Conservation (phyloP, 257 asterid genomes). For the Anisodus acutangulus region DNA sequence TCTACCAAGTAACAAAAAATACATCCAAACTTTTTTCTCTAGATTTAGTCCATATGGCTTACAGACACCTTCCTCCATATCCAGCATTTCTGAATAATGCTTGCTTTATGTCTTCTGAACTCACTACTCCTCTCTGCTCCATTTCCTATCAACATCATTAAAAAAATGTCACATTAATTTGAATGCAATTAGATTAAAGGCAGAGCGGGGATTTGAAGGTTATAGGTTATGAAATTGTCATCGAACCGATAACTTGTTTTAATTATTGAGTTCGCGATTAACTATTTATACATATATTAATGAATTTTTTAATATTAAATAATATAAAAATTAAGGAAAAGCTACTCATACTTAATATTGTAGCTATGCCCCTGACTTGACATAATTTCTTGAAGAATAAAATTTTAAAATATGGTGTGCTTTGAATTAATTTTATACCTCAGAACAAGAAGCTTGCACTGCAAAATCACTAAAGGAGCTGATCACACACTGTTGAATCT, state of each 20-base stretch:
- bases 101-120: conserved; percentile 67
- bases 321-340: too few species aligned
- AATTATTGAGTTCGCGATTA: neutral
- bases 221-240: neutral
- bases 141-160: conserved; percentile 47
- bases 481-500: conserved; percentile 72
- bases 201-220: neutral
- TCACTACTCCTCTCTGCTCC: conserved; percentile 50
- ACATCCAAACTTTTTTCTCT: neutral
- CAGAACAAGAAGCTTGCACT: conserved; percentile 72
- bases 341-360: neutral
- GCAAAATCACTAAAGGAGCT: conserved; percentile 75
- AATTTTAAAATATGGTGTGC: neutral
- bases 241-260: neutral
- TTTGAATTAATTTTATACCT: conserved; percentile 34
- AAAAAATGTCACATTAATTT: too few species aligned
- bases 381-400: neutral
- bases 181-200: too few species aligned
- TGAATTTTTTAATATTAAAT: too few species aligned
- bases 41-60: conserved; percentile 24
- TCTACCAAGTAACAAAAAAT: conserved; percentile 18
- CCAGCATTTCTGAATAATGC: conserved; percentile 76
- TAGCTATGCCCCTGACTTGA: neutral
- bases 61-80: conserved; percentile 68
- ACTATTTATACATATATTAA: too few species aligned